Conservation (phyloP, 306 rosid species). For the Acmispon strigosus region DNA sequence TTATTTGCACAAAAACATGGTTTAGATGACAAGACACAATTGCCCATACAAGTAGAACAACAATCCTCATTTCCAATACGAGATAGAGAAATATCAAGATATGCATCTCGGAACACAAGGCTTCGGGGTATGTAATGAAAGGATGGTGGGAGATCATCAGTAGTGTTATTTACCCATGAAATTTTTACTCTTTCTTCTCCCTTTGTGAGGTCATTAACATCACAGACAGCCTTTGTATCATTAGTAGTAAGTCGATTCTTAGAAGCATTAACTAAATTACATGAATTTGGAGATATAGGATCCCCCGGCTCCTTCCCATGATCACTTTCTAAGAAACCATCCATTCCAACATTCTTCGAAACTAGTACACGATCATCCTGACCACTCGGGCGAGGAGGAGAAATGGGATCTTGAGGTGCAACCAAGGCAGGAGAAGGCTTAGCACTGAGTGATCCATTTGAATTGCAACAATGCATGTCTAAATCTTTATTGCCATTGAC, state of each 20-base stretch:
- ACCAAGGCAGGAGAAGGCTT: constrained; percentile 20
- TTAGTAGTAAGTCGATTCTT: constrained; percentile 30
- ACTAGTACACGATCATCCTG: constrained; percentile 15
- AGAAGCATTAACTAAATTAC: constrained; percentile 34
- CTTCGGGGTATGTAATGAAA: constrained; percentile 60
- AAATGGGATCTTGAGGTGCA: constrained; percentile 19
- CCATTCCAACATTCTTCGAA: constrained; percentile 18
- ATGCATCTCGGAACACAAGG: constrained; percentile 56
- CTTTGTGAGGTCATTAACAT: constrained; percentile 57
- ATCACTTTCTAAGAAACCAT: constrained; percentile 29
- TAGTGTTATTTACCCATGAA: constrained; percentile 60
- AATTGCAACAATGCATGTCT: constrained; percentile 5
- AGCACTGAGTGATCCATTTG: constrained; percentile 36
- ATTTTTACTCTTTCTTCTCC: constrained; percentile 77
- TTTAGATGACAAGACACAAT: constrained; percentile 49
- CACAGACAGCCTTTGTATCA: constrained; percentile 37
- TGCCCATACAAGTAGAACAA: constrained; percentile 77
- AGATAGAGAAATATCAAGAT: constrained; percentile 51
- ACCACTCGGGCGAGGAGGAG: constrained; percentile 21
- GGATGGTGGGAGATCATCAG: constrained; percentile 40
- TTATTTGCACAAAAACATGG: constrained; percentile 66
- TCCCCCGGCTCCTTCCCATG: constrained; percentile 23
- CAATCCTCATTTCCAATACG: constrained; percentile 53
- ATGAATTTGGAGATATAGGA: constrained; percentile 22
- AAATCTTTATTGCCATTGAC: constrained; percentile 29